Conservation (phyloP, 208 protist species). For the Lotmaria passim region DNA sequence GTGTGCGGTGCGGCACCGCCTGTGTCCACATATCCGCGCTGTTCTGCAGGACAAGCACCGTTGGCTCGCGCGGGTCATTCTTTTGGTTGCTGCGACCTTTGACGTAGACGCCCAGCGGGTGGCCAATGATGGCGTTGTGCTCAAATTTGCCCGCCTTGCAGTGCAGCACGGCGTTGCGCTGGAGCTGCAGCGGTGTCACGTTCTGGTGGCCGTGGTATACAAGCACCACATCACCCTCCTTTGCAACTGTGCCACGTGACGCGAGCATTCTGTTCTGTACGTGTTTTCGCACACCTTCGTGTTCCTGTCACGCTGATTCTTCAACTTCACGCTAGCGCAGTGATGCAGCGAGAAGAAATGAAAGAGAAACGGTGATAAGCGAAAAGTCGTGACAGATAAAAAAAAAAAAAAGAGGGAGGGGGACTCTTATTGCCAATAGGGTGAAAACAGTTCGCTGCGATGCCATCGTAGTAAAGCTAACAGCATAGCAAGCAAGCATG, state of each 20-base stretch:
- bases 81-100: conserved; percentile 68
- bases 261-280: too few species aligned
- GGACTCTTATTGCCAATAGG: too few species aligned
- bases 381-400: neutral
- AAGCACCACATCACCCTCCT: conserved; percentile 80
- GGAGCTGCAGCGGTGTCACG: conserved; percentile 68
- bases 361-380: neutral
- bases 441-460: too few species aligned
- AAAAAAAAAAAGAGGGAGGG: conserved; percentile 10
- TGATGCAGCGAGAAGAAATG: neutral
- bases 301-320: neutral
- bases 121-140: conserved; percentile 87
- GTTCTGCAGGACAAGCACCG: conserved; percentile 79
- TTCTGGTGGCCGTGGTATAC: conserved; percentile 72
- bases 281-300: neutral
- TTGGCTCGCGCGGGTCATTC: conserved; percentile 43
- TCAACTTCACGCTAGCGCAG: too few species aligned
- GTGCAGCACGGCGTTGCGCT: conserved; percentile 68
- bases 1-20: conserved; percentile 89
- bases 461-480: too few species aligned
- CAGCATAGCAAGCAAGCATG: neutral
- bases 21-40: conserved; percentile 92
- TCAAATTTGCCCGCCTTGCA: conserved; percentile 83
- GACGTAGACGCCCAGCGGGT: conserved; percentile 62
- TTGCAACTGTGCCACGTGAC: conserved; percentile 33